Evolutionary conservation across 192 early-diverging fungal species (phyloP).

Genomic region (Cladochytrium replicatum): DNA sequence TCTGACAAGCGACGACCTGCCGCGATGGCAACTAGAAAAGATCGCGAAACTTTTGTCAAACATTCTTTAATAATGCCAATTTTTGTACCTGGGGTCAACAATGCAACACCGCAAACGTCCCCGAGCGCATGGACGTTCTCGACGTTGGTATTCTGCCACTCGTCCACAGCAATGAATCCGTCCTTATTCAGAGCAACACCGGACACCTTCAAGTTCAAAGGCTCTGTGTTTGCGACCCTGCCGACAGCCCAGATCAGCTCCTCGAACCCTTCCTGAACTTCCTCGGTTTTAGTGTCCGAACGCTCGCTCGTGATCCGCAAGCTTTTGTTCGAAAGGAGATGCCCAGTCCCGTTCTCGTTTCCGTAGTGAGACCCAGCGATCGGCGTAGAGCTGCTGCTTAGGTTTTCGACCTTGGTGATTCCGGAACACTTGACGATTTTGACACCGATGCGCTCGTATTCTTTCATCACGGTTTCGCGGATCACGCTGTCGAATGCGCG

Average conservation of each 20-base stretch:
- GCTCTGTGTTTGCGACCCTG: conserved; percentile 61
- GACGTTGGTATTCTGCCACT: conserved; percentile 72
- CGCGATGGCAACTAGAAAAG: conserved; percentile 73
- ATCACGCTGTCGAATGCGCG: conserved; percentile 79
- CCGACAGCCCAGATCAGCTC: conserved; percentile 88
- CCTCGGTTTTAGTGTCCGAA: neutral
- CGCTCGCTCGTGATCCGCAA: conserved; percentile 29
- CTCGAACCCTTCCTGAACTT: conserved; percentile 56
- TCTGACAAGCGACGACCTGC: conserved; percentile 84
- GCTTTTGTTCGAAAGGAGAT: conserved; percentile 19
- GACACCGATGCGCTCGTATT: conserved; percentile 60
- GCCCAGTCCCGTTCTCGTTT: conserved; percentile 32
- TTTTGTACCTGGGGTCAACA: conserved; percentile 75
- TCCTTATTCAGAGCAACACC: conserved; percentile 52
- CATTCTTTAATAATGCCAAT: neutral
- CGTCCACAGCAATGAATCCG: conserved; percentile 73
- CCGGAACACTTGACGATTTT: conserved; percentile 61
- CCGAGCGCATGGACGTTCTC: conserved; percentile 79
- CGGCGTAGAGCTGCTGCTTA: conserved; percentile 19
- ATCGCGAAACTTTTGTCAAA: conserved; percentile 11
- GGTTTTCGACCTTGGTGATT: conserved; percentile 54
- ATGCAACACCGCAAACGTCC: conserved; percentile 82
- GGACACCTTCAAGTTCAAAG: conserved; percentile 58
- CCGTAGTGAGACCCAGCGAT: conserved; percentile 30
- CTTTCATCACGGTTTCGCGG: conserved; percentile 58